These are phyloP conservation scores for Xylariales sp. DNA, from an alignment of 2,329 filamentous ascomycete species.

Conservation along the genomic window DNA sequence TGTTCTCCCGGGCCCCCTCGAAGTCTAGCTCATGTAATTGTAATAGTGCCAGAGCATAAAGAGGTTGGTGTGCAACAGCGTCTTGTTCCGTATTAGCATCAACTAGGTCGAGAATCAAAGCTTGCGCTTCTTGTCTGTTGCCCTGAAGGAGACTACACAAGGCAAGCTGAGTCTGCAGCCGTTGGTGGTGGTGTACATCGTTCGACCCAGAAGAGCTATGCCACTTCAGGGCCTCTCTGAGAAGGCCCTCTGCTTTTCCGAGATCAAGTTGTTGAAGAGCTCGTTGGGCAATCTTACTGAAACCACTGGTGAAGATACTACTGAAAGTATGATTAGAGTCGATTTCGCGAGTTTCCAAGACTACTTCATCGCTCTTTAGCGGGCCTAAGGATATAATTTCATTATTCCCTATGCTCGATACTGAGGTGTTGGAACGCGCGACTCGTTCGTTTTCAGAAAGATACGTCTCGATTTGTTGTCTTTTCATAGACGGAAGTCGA, in stretches of 20 bases:
- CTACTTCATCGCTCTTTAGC: slow-evolving; percentile 1
- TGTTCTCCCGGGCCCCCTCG: slow-evolving; percentile 33
- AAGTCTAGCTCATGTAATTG: slow-evolving; percentile 38
- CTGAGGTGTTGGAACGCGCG: slow-evolving; percentile 16
- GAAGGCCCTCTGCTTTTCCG: slow-evolving; percentile 29
- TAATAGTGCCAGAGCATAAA: slow-evolving; percentile 32
- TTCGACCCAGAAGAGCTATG: slow-evolving; percentile 32
- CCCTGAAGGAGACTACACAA: slow-evolving; percentile 35
- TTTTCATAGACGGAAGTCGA: slow-evolving; percentile 35
- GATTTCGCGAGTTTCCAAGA: slow-evolving; percentile 10
- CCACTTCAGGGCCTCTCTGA: slow-evolving; percentile 36
- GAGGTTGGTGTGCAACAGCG: slow-evolving; percentile 29
- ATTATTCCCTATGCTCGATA: slow-evolving; percentile 6
- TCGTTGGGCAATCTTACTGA: slow-evolving; percentile 36
- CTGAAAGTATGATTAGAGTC: slow-evolving; percentile 26
- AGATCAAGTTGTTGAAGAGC: slow-evolving; percentile 37
- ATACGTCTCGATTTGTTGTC: slow-evolving; percentile 35
- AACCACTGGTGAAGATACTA: slow-evolving; percentile 33
- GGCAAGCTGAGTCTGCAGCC: slow-evolving; percentile 35
- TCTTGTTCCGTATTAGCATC: slow-evolving; percentile 23
- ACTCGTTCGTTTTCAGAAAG: slow-evolving; percentile 28
- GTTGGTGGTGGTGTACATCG: slow-evolving; percentile 29
- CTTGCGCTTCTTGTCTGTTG: slow-evolving; percentile 29
- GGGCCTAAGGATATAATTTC: slow-evolving; percentile 1
- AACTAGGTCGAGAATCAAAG: slow-evolving; percentile 26